Base-by-base conservation (phyloP, 2,329 filamentous ascomycete species). In the Immersiporthe knoxdaviesiana region DNA sequence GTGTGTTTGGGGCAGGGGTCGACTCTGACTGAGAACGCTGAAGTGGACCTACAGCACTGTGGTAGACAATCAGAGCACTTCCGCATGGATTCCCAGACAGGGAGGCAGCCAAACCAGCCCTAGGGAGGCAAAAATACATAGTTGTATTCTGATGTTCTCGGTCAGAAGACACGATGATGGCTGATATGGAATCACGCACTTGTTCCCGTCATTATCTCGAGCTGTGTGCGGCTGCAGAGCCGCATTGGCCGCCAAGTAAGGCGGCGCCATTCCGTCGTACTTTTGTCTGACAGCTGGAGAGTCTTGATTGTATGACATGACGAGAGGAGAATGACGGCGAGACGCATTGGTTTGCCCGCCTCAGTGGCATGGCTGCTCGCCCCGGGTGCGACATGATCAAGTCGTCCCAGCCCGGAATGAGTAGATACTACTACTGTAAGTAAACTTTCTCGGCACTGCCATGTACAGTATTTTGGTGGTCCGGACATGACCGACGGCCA, bases 401-500 rank as follows among this genome's bases (percentile, higher is more conserved):
- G 21, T 11, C n/a, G 44, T 8, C 27, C 52, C 14, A 16, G 52
- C 52, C 24, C 14, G 16, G 16, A 11, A 8, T 16, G 11, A 18
- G 27, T 27, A 30, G n/a, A n/a, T n/a, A n/a, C n/a, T n/a, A n/a
- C n/a, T n/a, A n/a, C n/a, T n/a, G n/a, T n/a, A n/a, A 8, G 18
- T 27, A 30, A 8, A 30, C 24, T 56, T 24, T 56, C 27, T 56
- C 52, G 12, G 52, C 52, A 30, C 52, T 30, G 52, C 24, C 52
- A 30, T 5, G 16, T 44, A 21, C 41, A 18, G n/a, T 21, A 21
- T 8, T 35, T 35, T 3, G 41, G 16, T 44, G 44, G 44, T 47
- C 52, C 60, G 60, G 60, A 32, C 18, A 32, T 63, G 24, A 44
- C 60, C 60, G 39, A 63, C 27, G 60, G 37, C 60, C 39, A 63